Conservation (phyloP, 129 eudicot genomes). For the Artemisia annua region DNA sequence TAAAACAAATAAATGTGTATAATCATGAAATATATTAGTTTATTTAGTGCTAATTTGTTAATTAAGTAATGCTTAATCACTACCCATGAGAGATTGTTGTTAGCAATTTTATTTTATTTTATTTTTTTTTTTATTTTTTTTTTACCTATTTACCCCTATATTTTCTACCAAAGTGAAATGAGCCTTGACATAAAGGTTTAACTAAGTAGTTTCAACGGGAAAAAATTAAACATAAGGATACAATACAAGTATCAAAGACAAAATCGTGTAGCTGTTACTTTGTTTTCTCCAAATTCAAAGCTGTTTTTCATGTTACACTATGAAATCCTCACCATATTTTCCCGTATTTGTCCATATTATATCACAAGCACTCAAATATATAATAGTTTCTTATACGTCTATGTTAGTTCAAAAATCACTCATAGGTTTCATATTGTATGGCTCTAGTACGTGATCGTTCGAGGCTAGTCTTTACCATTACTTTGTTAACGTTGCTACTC, state of each 20-base stretch:
- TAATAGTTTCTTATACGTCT: background rate
- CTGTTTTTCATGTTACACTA: slow-evolving; percentile 24
- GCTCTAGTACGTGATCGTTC: slow-evolving; percentile 11
- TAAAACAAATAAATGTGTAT: too few species aligned
- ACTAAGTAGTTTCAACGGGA: background rate
- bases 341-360: slow-evolving; percentile 27
- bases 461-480: slow-evolving; percentile 8
- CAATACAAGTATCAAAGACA: slow-evolving; percentile 8
- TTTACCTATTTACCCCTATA: too few species aligned
- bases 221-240: background rate
- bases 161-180: background rate
- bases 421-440: slow-evolving; percentile 18
- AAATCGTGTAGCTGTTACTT: slow-evolving; percentile 17
- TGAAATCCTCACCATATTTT: slow-evolving; percentile 30
- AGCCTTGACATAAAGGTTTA: background rate
- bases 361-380: slow-evolving; percentile 1
- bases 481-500: slow-evolving; percentile 3
- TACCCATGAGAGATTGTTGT: too few species aligned
- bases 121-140: too few species aligned
- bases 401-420: slow-evolving; percentile 1
- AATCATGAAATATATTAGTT: too few species aligned
- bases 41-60: too few species aligned
- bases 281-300: slow-evolving; percentile 32
- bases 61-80: too few species aligned
- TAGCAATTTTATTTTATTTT: too few species aligned